Conservation (phyloP, 176 grass and related monocot species). For the Guadua angustifolia region DNA sequence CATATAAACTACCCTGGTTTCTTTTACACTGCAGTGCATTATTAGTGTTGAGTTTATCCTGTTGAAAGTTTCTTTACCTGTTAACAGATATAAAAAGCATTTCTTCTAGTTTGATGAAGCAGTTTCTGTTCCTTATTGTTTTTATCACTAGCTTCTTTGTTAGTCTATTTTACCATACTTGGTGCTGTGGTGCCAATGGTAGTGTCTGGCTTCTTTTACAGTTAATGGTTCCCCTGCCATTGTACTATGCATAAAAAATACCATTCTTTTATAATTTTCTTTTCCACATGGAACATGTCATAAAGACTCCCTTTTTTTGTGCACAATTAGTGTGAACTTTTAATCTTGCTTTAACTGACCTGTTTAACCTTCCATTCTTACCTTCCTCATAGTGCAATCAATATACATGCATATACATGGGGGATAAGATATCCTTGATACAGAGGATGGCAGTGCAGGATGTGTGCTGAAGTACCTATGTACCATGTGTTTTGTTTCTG, state of each 20-base stretch:
- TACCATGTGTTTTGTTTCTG: neutral
- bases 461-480: neutral
- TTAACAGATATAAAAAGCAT: conserved; percentile 13
- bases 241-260: neutral
- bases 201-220: neutral
- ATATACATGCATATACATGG: neutral
- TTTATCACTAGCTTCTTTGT: neutral
- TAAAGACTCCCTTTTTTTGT: neutral
- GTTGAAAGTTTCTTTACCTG: conserved; percentile 24
- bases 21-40: neutral
- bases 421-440: neutral
- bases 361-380: conserved; percentile 7
- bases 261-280: neutral
- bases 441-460: neutral
- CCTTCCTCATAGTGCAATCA: neutral
- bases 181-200: neutral
- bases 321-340: neutral
- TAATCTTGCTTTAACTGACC: neutral
- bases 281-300: conserved; percentile 22
- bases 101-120: conserved; percentile 12
- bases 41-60: conserved; percentile 22
- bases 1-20: conserved; percentile 14
- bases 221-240: neutral
- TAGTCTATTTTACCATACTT: conserved; percentile 8
- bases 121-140: conserved; percentile 15